Evolutionary conservation across 2,329 filamentous ascomycete species (phyloP).

Genomic region (Myriangium duriaei): DNA sequence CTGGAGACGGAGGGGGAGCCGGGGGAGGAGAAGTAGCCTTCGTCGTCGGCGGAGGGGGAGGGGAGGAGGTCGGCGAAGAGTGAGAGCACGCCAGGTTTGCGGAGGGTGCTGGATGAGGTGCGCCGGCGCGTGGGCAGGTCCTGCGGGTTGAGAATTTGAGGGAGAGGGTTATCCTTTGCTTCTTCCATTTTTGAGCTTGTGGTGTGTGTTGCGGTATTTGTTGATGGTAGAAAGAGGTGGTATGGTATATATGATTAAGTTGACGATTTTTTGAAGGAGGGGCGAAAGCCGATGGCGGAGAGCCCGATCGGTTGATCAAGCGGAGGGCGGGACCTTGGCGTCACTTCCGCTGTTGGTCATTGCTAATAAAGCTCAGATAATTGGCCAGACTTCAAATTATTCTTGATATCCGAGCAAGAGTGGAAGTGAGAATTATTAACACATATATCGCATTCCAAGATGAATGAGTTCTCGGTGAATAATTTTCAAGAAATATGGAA

Average conservation of each 20-base stretch:
- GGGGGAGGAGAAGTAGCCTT: constrained; percentile 30
- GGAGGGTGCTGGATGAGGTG: constrained; percentile 25
- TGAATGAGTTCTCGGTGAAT: no score
- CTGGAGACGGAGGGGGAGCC: constrained; percentile 15
- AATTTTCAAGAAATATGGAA: no score
- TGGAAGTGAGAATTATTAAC: no score
- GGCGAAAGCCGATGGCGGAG: neutral
- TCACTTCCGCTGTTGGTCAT: neutral
- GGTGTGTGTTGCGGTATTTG: neutral
- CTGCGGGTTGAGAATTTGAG: constrained; percentile 75
- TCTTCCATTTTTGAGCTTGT: constrained; percentile 21
- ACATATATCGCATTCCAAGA: no score
- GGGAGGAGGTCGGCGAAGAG: constrained; percentile 44
- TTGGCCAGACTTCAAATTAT: no score
- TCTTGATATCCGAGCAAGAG: no score
- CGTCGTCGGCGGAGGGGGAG: constrained; percentile 35
- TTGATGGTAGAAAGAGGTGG: neutral
- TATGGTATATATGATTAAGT: neutral
- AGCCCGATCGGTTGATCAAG: neutral
- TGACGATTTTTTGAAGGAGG: neutral
- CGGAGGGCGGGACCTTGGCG: neutral
- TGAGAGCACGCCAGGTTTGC: constrained; percentile 20
- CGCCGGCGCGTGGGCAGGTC: constrained; percentile 73
- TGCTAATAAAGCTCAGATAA: no score
- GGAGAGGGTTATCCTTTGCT: constrained; percentile 66